Evolutionary conservation across 352 stramenopile species (phyloP), one percentile per base, ranked within the genome.

Genomic region (Blastocystis hominis): DNA sequence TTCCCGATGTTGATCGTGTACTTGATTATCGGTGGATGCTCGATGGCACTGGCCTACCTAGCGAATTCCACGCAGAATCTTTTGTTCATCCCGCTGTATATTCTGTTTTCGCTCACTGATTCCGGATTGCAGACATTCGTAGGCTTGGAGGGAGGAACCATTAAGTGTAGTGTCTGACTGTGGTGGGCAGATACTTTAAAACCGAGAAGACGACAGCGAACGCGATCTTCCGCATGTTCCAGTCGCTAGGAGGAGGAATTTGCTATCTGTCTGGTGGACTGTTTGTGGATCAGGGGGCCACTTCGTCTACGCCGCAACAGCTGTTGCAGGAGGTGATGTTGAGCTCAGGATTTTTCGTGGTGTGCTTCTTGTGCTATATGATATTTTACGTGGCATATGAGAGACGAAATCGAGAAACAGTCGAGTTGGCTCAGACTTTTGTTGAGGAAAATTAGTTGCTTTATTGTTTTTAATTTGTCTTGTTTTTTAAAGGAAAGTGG

Each of bases 191-290:
- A 17, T 75, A 77, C 54, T 87, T 87, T 53, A 78, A 87, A 30
- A 42, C 77, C 3, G 34, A 87, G 7, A 50, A 56, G 53, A 87
- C 77, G 2, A 53, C 68, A 0, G 77, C 56, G 2, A 87, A 87
- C 34, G 66, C 62, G 3, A 59, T 78, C 30, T 87, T 87, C 55
- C 77, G 77, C n/a, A 78, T 87, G 66, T 78, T 77, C 66, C 77
- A 87, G 50, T 62, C 62, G 47, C 77, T 87, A 15, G 77, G 77
- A 24, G 77, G 77, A 34, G 77, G 77, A 1, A 64, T 87, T 38
- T 87, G 77, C 61, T 87, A 87, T 34, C 68, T 87, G 24, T 24
- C 50, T 24, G 77, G 62, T 3, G 30, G 34, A 4, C 46, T 75
- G 20, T 87, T 87, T 40, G 72, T 84, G 17, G 36, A 63, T 53